Evolutionary conservation across 106 monocot species (phyloP), one percentile per base, ranked within the genome.

Genomic region (Narthecium ossifragum): DNA sequence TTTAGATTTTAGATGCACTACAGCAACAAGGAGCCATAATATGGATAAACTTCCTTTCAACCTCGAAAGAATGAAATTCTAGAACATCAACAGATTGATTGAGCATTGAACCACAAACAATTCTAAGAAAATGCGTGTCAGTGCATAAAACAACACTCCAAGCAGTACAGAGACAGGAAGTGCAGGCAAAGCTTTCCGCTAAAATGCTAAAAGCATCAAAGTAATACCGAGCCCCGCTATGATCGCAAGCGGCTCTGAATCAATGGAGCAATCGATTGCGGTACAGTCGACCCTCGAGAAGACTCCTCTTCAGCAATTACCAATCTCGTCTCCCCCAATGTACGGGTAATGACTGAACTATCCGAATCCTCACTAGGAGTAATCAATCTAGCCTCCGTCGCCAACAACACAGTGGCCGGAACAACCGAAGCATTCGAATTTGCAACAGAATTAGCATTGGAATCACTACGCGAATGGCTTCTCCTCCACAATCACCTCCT

Each of bases 101-200:
- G 89, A 94, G 49, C 76, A 89, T 48, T 84, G 84, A 27, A 87
- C 68, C n/a, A 90, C 73, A 69, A 98, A 87, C 14, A 48, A 72
- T 57, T 98, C 96, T 28, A 98, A 63, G 69, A 90, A 70, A 8
- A 65, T 40, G 56, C 90, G 65, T 11, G 96, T 77, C 67, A 90
- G 70, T 0, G 82, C 57, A 72, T 98, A 90, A 71, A 98, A 84
- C 53, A 86, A 51, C 46, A 80, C 57, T 21, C 96, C 96, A 31
- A 98, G 81, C 39, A 75, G 55, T 47, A 98, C 69, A 3, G 96
- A 98, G n/a, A 98, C 65, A 11, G 96, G 96, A 28, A 98, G 84
- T 32, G 96, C 96, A 1, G 96, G 96, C 65, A 98, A 71, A 9
- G 96, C 96, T 68, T 79, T 86, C 13, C 71, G 66, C 49, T 78